Evolutionary conservation across 257 asterid species (phyloP).

Genomic region (Nicotiana noctiflora): DNA sequence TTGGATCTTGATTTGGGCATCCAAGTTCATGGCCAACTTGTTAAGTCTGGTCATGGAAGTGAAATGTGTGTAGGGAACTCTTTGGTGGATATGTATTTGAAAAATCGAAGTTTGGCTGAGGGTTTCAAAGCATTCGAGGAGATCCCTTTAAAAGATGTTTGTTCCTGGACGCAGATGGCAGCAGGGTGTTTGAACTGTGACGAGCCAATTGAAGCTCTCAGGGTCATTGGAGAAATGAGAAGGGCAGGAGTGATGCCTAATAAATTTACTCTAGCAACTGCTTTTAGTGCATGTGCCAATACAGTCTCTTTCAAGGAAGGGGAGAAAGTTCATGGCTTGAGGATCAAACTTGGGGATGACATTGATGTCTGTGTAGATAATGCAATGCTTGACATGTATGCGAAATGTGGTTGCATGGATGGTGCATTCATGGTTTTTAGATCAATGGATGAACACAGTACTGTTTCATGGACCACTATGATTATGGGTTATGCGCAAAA

Average conservation of each 20-base stretch:
- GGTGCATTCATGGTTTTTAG: conserved; percentile 41
- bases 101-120: conserved; percentile 31
- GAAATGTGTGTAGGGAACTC: conserved; percentile 66
- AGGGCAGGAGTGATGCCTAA: conserved; percentile 47
- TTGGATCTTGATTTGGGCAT: conserved; percentile 47
- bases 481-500: conserved; percentile 72
- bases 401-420: conserved; percentile 60
- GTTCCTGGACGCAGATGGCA: conserved; percentile 72
- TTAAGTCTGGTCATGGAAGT: conserved; percentile 54
- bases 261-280: conserved; percentile 62
- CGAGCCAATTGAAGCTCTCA: conserved; percentile 46
- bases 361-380: conserved; percentile 60
- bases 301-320: conserved; percentile 55
- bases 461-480: conserved; percentile 81
- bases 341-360: conserved; percentile 39
- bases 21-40: conserved; percentile 49
- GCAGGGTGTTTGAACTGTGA: conserved; percentile 54
- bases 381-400: conserved; percentile 67
- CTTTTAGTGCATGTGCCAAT: conserved; percentile 57
- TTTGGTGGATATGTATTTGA: conserved; percentile 64
- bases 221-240: conserved; percentile 49
- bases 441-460: conserved; percentile 45
- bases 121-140: conserved; percentile 62
- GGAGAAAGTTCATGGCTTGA: conserved; percentile 41
- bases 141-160: conserved; percentile 44